A percentile compares a stretch with the other conserved stretches of the same genome.
These are phyloP conservation scores for Coprinopsis sp. DNA, from an alignment of 768 basidiomycete species.

Conservation along the genomic window DNA sequence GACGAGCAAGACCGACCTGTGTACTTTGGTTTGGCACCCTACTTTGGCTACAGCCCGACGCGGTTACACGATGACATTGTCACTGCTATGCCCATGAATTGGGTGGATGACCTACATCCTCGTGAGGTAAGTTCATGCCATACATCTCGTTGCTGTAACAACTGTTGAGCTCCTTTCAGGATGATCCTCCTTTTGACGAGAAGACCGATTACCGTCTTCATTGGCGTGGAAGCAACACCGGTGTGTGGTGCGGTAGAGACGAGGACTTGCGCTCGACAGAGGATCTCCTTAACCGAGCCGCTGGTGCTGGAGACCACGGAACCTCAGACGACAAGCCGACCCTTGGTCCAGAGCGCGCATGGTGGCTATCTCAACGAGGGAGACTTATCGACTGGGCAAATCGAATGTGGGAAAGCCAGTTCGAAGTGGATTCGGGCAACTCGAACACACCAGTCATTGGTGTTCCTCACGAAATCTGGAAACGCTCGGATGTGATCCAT, in stretches of 20 bases:
- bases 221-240: slow-evolving; percentile 77
- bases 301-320: not conserved
- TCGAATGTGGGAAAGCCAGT: slow-evolving; percentile 1
- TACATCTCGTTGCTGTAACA: not conserved
- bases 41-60: slow-evolving; percentile 50
- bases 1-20: not conserved
- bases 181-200: slow-evolving; percentile 62
- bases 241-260: slow-evolving; percentile 39
- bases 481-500: not conserved
- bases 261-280: not conserved
- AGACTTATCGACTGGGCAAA: slow-evolving; percentile 37
- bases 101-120: slow-evolving; percentile 38
- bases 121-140: slow-evolving; percentile 15
- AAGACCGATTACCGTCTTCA: slow-evolving; percentile 57
- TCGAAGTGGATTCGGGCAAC: not conserved
- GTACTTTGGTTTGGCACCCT: slow-evolving; percentile 37
- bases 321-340: slow-evolving; percentile 8
- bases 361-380: slow-evolving; percentile 35
- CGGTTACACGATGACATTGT: slow-evolving; percentile 53
- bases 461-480: slow-evolving; percentile 2
- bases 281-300: not conserved
- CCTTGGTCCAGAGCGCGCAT: slow-evolving; percentile 2
- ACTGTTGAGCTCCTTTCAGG: slow-evolving; percentile 10
- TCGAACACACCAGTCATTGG: not conserved
- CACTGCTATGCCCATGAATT: slow-evolving; percentile 41